Evolutionary conservation across 2,329 filamentous ascomycete species (phyloP), one percentile per base, ranked within the genome.

Genomic region (Trichoderma lentiforme): DNA sequence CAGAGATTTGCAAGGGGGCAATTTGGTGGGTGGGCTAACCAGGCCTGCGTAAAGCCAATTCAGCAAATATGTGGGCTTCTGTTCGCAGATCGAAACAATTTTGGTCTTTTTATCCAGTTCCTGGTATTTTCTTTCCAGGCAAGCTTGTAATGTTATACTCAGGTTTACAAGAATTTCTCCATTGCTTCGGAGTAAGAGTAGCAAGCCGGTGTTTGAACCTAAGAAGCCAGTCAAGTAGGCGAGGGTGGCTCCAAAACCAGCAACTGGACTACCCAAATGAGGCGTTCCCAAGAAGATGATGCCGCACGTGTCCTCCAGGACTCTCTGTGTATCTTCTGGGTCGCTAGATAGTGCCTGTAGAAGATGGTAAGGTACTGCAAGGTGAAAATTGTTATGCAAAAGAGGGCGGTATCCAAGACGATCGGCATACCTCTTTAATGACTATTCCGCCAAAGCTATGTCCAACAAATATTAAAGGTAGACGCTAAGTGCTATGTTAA

Each of bases 371-470:
- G n/a, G n/a, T n/a, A n/a, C n/a, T n/a, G n/a, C n/a, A 18, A 8
- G 3, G 3, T 39, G 0, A 3, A 36, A 6, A 14, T 34, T 39
- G 6, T 1, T 0, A 18, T 39, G 15, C 14, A 39, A 39, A 15
- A 3, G 2, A 39, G 14, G 36, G 6, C 1, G 15, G 2, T 3
- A 39, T 39, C 15, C 2, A 0, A 12, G 34, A 14, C 11, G 2
- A 9, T 28, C 9, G 2, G 4, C 47, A 12, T 32, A 70, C 56
- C 30, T 76, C 57, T 21, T 76, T 76, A 5, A 76, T 74, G 21
- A 76, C 72, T 7, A 76, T 75, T 2, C 74, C 74, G 1, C 74
- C 75, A n/a, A 76, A 73, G 62, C 75, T 76, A 6, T 76, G 74
- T 5, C 74, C 73, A 1, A 76, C 72, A 32, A 77, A 77, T 12